phyloP scores from a whole-genome alignment of 768 basidiomycete species.

The Zangia roseola region DNA sequence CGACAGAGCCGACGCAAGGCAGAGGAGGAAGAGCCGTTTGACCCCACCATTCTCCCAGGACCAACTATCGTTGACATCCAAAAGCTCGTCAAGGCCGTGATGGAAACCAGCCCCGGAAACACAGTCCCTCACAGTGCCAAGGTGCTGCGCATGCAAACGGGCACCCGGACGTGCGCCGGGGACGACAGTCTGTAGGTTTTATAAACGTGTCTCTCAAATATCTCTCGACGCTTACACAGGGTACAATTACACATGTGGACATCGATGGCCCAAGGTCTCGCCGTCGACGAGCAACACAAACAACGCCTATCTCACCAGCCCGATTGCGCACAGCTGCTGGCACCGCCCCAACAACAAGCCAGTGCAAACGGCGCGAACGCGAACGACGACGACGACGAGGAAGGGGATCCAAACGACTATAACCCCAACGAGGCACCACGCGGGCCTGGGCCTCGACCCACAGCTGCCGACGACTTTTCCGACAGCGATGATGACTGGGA shows the following conservation, averaged over 20 bases:
- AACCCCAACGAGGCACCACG: conserved; percentile 15
- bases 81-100: conserved; percentile 38
- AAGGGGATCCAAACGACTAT: not conserved
- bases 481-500: conserved; percentile 22
- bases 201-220: not conserved
- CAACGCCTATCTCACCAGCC: conserved; percentile 15
- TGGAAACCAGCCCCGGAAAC: conserved; percentile 30
- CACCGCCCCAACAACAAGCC: conserved; percentile 1
- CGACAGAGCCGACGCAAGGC: conserved; percentile 11
- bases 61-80: conserved; percentile 44
- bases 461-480: conserved; percentile 22
- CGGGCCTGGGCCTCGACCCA: conserved; percentile 4
- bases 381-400: conserved; percentile 13
- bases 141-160: conserved; percentile 31
- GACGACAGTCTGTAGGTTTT: conserved; percentile 49
- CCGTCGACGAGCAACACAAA: conserved; percentile 47
- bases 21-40: not conserved
- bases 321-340: conserved; percentile 11
- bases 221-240: conserved; percentile 21
- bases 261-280: conserved; percentile 43
- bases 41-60: conserved; percentile 9
- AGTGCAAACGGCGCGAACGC: not conserved
- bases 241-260: conserved; percentile 44
- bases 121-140: conserved; percentile 34
- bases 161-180: conserved; percentile 45